Evolutionary conservation across 352 stramenopile species (phyloP), one percentile per base, ranked within the genome.

Genomic region (Globisporangium polare): DNA sequence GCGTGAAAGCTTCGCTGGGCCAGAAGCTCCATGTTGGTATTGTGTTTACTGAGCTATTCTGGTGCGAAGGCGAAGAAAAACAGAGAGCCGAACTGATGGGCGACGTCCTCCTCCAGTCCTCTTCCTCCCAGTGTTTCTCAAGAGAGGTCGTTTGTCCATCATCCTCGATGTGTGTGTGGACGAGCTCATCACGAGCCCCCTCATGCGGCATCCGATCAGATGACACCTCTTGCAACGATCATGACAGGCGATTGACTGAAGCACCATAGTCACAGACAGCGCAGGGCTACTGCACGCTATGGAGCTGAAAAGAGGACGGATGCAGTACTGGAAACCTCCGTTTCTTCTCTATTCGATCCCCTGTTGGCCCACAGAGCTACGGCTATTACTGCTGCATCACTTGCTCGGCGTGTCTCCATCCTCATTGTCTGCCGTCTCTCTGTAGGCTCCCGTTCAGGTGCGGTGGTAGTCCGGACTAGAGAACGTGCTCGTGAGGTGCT

Each of bases 391-490:
- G 22, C 13, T 61, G 17, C 12, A 61, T 37, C 22, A 42, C 22
- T 26, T 13, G 24, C 39, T 39, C 37, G 27, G 41, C 17, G 3
- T 12, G 42, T 53, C 31, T 49, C 37, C 33, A 15, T 49, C 41
- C 17, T 37, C 41, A 12, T 46, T 17, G 20, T 60, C 46, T 20
- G 46, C 22, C 53, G 33, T 51, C 60, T 53, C 29, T 53, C 55
- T 62, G 20, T 53, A 35, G 13, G 24, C 20, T 53, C 22, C 5
- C 15, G 39, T 49, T 63, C 45, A 71, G n/a, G 62, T 55, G 45
- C 75, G 75, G 50, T 92, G 83, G 60, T 90, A 92, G 58, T 86
- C 63, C 3, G 80, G 80, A 57, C 75, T 81, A 6, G 83, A 86
- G 56, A 89, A 90, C 7, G 78, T 84, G 20, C 59, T 66, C 6